These are phyloP conservation scores for Diaporthe helianthi DNA, from an alignment of 2,329 filamentous ascomycete genomes.

Conservation along the genomic window DNA sequence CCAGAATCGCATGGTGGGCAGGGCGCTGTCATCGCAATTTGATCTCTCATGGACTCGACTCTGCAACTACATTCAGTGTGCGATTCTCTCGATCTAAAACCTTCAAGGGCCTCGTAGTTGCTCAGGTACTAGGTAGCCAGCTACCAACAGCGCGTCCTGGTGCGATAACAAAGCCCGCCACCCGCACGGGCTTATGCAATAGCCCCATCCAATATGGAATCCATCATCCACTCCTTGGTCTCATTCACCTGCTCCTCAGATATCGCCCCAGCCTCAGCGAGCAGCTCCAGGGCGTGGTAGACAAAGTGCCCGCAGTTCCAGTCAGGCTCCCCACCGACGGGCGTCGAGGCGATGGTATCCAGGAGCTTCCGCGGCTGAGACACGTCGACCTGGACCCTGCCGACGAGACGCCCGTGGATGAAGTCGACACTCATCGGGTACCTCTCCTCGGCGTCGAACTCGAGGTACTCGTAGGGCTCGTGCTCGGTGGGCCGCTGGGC, in stretches of 20 bases:
- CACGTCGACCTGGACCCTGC: not conserved
- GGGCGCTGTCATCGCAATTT: too few relatives aligned
- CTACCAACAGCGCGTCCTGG: not conserved
- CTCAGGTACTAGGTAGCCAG: not conserved
- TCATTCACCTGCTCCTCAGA: not conserved
- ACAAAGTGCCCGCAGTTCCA: conserved; percentile 16
- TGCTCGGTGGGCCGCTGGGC: not conserved
- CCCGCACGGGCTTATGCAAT: not conserved
- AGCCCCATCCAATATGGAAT: conserved; percentile 1
- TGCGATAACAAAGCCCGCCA: too few relatives aligned
- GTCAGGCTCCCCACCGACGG: conserved; percentile 1
- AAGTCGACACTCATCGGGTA: not conserved
- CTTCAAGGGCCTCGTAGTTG: not conserved
- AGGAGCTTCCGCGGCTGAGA: not conserved
- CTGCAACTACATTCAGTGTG: fast-evolving
- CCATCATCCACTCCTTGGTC: conserved; percentile 9
- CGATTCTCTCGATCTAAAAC: fast-evolving
- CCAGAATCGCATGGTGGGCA: too few relatives aligned
- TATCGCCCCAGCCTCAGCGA: not conserved
- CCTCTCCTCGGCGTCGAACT: not conserved
- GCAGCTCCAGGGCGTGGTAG: not conserved
- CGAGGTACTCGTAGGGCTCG: not conserved
- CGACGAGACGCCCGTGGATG: not conserved
- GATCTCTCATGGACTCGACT: not conserved
- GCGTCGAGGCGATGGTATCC: conserved; percentile 11